Evolutionary conservation across 257 asterid genomes (phyloP), one percentile per base, ranked within the genome.

Genomic region (Euphrasia confusa): DNA sequence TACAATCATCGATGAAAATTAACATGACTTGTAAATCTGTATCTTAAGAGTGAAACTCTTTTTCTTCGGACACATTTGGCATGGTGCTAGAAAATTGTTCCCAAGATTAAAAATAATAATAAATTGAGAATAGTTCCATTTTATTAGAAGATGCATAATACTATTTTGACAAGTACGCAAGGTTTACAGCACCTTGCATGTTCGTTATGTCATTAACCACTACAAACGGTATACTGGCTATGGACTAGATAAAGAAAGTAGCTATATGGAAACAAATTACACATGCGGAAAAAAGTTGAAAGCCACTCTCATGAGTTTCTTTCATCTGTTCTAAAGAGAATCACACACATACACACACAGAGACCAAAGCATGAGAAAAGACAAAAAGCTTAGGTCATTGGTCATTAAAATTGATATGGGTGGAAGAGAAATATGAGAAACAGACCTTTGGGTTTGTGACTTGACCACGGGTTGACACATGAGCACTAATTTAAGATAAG

Each of bases 91-190:
- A 21, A 21, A 0, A 21, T 21, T 21, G 24, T 21, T 21, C 24
- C 24, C 24, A 21, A 21, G 24, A 21, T 21, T 30, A 30, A 30
- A 4, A 30, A 30, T 30, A 30, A 28, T 28, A 28, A 58, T 9
- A 47, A 47, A 9, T 30, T 30, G 33, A 30, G 2, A 30, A 30
- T 30, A 3, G 33, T 30, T 13, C 5, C 67, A 61, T 47, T 27
- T 30, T 0, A 30, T 10, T 27, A 32, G 30, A 47, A 54, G 17
- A 39, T 54, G 58, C 58, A 60, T 44, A 47, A 35, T n/a, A 6
- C 28, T 44, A 66, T n/a, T 18, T 52, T 60, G 39, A 42, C 56
- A 47, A 40, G 42, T 42, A 47, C 49, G 40, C 40, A 27, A 17
- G 60, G 49, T 35, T 48, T 4, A 24, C 14, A 30, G 30, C 47